These are phyloP conservation scores for Trichocladium uniseriatum DNA, from an alignment of 495 filamentous ascomycete genomes.

Conservation along the genomic window DNA sequence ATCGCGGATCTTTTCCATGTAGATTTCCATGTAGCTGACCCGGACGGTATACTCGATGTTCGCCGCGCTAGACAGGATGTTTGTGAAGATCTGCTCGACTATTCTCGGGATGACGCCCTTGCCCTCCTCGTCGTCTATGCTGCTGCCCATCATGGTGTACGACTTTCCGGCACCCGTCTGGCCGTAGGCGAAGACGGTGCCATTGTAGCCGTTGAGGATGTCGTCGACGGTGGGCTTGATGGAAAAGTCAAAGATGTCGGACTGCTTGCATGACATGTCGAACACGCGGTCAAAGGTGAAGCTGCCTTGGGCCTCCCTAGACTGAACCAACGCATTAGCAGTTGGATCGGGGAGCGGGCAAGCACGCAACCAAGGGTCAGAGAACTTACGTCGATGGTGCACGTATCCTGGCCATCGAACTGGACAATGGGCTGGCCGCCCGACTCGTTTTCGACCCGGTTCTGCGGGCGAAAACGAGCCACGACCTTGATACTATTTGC, in stretches of 20 bases:
- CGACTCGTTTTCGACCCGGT: constrained; percentile 78
- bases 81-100: constrained; percentile 94
- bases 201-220: constrained; percentile 97
- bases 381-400: constrained; percentile 64
- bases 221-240: constrained; percentile 95
- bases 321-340: constrained; percentile 41
- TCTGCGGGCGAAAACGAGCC: constrained; percentile 94
- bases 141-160: constrained; percentile 97
- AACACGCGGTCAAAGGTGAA: constrained; percentile 99
- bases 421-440: constrained; percentile 86
- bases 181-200: constrained; percentile 97
- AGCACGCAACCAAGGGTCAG: too few species aligned
- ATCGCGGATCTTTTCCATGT: constrained; percentile 98
- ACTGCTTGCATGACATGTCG: constrained; percentile 77
- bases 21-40: constrained; percentile 99
- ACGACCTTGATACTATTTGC: constrained; percentile 69
- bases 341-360: too few species aligned
- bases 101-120: constrained; percentile 96
- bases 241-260: constrained; percentile 93
- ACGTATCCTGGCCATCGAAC: constrained; percentile 86
- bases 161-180: constrained; percentile 98
- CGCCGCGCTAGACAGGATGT: constrained; percentile 78
- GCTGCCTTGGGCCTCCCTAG: constrained; percentile 66
- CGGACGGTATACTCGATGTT: constrained; percentile 97
- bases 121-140: constrained; percentile 82